phyloP scores from a whole-genome alignment of 805 yeast species.

The Nakazawaea wyomingensis region DNA sequence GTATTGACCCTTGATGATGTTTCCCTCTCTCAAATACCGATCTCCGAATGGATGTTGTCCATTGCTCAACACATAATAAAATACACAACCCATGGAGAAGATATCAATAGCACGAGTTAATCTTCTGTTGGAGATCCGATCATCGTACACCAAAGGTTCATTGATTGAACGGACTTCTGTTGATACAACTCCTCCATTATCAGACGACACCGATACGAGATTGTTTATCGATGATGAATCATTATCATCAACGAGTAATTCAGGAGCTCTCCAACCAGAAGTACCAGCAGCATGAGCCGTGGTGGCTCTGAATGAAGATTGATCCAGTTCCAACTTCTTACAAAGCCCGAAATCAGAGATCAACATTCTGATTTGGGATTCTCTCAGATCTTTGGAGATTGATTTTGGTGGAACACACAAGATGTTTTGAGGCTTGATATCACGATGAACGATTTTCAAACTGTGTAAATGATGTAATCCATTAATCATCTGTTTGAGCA shows the following conservation, averaged over 20 bases:
- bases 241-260: constrained; percentile 47
- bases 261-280: constrained; percentile 98
- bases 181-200: too few species aligned
- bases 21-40: constrained; percentile 79
- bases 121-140: constrained; percentile 46
- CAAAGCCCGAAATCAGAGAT: constrained; percentile 97
- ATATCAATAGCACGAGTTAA: constrained; percentile 89
- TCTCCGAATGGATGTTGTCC: constrained; percentile 98
- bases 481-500: constrained; percentile 69
- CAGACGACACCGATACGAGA: too few species aligned
- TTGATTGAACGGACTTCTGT: constrained; percentile 13
- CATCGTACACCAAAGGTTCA: constrained; percentile 32
- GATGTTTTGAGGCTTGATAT: constrained; percentile 93
- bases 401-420: constrained; percentile 69
- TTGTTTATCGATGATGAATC: constrained; percentile 28
- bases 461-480: constrained; percentile 87
- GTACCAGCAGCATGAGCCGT: constrained; percentile 95
- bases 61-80: constrained; percentile 73
- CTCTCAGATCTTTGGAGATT: constrained; percentile 9
- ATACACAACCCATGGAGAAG: constrained; percentile 92
- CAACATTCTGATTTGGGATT: constrained; percentile 56
- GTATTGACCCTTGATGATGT: constrained; percentile 67
- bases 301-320: constrained; percentile 89
- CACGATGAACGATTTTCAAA: constrained; percentile 89
- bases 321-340: constrained; percentile 85